Percentiles rank a stretch among this genome's conserved stretches.
Conservation (phyloP, 257 asterid genomes). For the Henckelia pumila region DNA sequence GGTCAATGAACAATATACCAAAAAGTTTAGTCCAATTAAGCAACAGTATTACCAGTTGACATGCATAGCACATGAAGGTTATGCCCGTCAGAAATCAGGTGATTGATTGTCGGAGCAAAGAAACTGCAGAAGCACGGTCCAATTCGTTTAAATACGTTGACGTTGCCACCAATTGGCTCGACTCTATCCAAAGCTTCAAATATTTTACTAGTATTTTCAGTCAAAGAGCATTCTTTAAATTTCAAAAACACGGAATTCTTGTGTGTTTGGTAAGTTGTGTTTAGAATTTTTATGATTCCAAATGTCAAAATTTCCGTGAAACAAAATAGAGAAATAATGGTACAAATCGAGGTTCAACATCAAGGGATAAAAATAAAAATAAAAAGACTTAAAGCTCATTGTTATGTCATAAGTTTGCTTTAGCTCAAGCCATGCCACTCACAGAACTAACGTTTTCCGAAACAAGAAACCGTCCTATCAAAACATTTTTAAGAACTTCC, state of each 20-base stretch:
- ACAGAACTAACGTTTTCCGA: background rate
- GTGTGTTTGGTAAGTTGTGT: background rate
- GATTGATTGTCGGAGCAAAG: conserved; percentile 75
- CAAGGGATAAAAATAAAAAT: background rate
- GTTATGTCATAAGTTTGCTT: background rate
- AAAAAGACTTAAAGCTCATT: background rate
- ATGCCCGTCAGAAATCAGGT: conserved; percentile 58
- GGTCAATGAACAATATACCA: background rate
- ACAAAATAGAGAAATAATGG: background rate
- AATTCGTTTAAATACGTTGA: background rate
- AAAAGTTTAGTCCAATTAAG: background rate
- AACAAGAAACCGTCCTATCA: background rate
- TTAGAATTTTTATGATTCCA: too few species aligned
- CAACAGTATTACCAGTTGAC: conserved; percentile 63
- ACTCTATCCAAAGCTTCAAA: background rate
- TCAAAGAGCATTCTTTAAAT: background rate
- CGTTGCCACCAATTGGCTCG: conserved; percentile 16
- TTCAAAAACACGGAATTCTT: background rate
- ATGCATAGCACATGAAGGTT: conserved; percentile 69
- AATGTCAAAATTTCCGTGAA: background rate
- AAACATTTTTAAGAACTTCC: background rate
- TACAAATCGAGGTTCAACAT: background rate
- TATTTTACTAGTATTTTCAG: background rate
- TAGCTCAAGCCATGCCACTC: background rate
- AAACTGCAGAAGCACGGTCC: conserved; percentile 55